Base-by-base conservation (phyloP, 257 asterid genomes). In the Penstemon newberryi region DNA sequence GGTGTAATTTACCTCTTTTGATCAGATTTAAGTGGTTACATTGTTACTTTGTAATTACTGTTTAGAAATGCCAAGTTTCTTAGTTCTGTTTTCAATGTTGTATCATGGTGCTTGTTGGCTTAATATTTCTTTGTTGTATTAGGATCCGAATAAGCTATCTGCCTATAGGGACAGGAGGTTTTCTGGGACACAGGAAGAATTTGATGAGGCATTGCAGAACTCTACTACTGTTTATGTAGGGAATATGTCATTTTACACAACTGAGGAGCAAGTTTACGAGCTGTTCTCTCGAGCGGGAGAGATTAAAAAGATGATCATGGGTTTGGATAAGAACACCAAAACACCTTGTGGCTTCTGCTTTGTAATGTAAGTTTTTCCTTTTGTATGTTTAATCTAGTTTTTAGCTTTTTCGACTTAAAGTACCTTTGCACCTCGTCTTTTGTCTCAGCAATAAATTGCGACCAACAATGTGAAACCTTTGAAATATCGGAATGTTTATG, bases 331-430 rank as follows among this genome's bases (percentile, higher is more conserved):
- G 82, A 93, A 93, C 73, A 73, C 74, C 52, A 93, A 91, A 78
- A 93, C 99, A 45, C 97, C 99, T 6, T 93, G 99, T 75, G 99
- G 99, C 38, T 93, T 93, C 91, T 90, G 97, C 83, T 93, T 93
- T 71, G 78, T 90, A 63, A 45, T 87, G 99, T 93, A 73, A 82
- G 92, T 42, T 56, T 62, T 39, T 56, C 25, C 45, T 13, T 54
- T 72, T 13, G 62, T 25, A 15, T 61, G 63, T 77, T 8, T 10
- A 18, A 11, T 58, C 15, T 47, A 1, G 38, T 56, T 42, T 13
- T 18, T 41, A 6, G 45, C 59, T 5, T 50, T 49, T 70, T 53
- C 47, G 44, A 5, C 41, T 25, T 10, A 25, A 12, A 39, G 18
- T 45, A 66, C 52, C 65, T 58, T 60, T 12, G 7, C 25, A 3